phyloP scores from a whole-genome alignment of 495 filamentous ascomycete genomes.

The Penicillium mononematosum region DNA sequence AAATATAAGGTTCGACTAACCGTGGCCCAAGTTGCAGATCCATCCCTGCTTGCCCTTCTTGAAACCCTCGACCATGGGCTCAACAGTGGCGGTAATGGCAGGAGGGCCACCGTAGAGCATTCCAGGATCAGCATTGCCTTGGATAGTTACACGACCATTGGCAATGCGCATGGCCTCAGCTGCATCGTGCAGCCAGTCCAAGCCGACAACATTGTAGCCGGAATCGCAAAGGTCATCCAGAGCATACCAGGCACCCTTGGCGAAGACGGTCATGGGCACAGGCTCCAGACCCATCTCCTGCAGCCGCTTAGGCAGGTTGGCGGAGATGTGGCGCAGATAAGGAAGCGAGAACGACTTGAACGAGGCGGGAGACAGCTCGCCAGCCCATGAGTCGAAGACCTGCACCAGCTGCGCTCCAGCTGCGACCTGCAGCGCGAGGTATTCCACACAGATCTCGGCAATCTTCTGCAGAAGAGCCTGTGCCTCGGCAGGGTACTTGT shows the following conservation, averaged over 20 bases:
- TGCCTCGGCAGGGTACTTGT: constrained; percentile 77
- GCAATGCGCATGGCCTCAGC: constrained; percentile 77
- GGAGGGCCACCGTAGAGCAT: constrained; percentile 80
- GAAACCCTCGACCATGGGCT: constrained; percentile 85
- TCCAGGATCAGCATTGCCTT: constrained; percentile 95
- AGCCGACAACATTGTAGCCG: constrained; percentile 87
- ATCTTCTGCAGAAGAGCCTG: constrained; percentile 86
- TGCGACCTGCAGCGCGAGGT: constrained; percentile 85
- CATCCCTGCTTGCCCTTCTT: constrained; percentile 81
- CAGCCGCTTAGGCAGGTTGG: constrained; percentile 69
- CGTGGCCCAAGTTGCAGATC: constrained; percentile 89
- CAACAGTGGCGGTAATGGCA: constrained; percentile 74
- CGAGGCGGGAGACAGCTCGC: constrained; percentile 78
- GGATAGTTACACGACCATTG: constrained; percentile 72
- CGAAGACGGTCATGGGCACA: constrained; percentile 98
- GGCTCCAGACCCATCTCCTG: constrained; percentile 67
- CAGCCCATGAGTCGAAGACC: constrained; percentile 99
- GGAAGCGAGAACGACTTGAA: constrained; percentile 85
- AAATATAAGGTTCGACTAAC: constrained; percentile 45
- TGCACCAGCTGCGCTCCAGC: constrained; percentile 91
- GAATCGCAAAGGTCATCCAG: constrained; percentile 82
- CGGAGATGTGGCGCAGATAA: constrained; percentile 79
- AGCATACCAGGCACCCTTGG: constrained; percentile 99
- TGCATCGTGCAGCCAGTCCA: constrained; percentile 94
- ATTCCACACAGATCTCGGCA: constrained; percentile 86